Evolutionary conservation across 352 stramenopile genomes (phyloP).

Genomic region (Globisporangium iwayamae): DNA sequence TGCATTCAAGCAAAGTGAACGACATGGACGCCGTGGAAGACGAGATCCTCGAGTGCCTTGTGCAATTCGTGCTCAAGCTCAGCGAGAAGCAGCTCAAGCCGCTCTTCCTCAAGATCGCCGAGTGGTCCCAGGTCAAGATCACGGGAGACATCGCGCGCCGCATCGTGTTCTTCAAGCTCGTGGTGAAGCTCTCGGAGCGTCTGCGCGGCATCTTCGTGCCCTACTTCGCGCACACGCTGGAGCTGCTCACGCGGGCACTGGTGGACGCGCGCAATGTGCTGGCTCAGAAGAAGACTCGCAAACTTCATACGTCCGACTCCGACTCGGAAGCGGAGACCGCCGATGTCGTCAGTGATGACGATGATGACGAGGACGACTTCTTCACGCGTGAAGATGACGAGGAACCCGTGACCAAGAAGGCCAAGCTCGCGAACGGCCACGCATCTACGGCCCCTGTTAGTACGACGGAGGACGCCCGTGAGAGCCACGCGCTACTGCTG

Average conservation of each 20-base stretch:
- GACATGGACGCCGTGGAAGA: constrained; percentile 73
- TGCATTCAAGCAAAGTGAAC: constrained; percentile 50
- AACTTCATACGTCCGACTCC: constrained; percentile 17
- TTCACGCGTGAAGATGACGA: constrained; percentile 37
- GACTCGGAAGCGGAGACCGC: constrained; percentile 31
- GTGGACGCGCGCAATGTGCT: constrained; percentile 48
- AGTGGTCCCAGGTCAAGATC: constrained; percentile 65
- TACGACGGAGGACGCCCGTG: constrained; percentile 24
- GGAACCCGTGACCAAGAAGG: constrained; percentile 45
- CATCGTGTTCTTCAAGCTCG: constrained; percentile 80
- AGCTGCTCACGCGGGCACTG: constrained; percentile 48
- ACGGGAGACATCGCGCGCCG: constrained; percentile 45
- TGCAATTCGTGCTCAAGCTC: constrained; percentile 83
- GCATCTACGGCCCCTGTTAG: constrained; percentile 3
- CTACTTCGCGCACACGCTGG: constrained; percentile 80
- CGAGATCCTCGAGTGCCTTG: constrained; percentile 66
- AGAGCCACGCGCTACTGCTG: constrained; percentile 43
- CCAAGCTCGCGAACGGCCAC: constrained; percentile 36
- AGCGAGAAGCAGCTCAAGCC: constrained; percentile 90
- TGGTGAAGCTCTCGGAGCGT: constrained; percentile 74
- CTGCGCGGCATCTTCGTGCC: constrained; percentile 87
- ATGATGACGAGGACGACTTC: constrained; percentile 56
- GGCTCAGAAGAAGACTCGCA: constrained; percentile 34
- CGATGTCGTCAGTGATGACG: constrained; percentile 32
- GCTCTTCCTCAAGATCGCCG: constrained; percentile 80